Evolutionary conservation across 306 rosid genomes (phyloP), one percentile per base, ranked within the genome.

Genomic region (Bauhinia variegata): DNA sequence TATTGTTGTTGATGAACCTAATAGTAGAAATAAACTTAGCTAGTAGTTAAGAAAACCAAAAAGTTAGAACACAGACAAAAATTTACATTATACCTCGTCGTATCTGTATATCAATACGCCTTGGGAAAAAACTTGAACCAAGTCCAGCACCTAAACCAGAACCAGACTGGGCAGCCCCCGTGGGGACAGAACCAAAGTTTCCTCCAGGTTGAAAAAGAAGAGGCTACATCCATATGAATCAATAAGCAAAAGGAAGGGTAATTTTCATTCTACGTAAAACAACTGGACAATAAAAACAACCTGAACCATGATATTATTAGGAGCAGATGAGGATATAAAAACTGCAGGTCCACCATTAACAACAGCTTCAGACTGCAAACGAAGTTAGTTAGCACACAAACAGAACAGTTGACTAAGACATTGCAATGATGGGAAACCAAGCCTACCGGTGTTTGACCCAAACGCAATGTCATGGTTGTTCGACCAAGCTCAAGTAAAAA

Each of bases 221-320:
- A 72, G 99, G 97, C 99, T 95, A 84, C 61, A 71, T 41, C 63
- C 72, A 79, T 11, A 82, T 39, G 79, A 56, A 78, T 70, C 70
- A 79, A 73, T 88, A 62, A 85, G 87, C 76, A 75, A 64, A 50
- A 61, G 72, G 72, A 17, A 64, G 19, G 62, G 56, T 43, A 54
- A 18, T 67, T 70, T 75, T 61, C 72, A 56, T 37, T 64, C 63
- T 44, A 63, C 48, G 43, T 11, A 75, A 59, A 61, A 71, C 39
- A 65, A 41, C 34, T 65, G 47, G 51, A 43, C 60, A 80, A 15
- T 43, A 46, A 61, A 74, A 63, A 60, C 78, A 73, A 80, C 96
- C 99, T 90, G 97, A 86, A 95, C 99, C 99, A 90, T 88, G 70
- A 95, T 90, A 52, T 91, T 96, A 76, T 91, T 95, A 72, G 99